Base-by-base conservation (phyloP, 75 land plant species). In the Sequoiadendron giganteum region DNA sequence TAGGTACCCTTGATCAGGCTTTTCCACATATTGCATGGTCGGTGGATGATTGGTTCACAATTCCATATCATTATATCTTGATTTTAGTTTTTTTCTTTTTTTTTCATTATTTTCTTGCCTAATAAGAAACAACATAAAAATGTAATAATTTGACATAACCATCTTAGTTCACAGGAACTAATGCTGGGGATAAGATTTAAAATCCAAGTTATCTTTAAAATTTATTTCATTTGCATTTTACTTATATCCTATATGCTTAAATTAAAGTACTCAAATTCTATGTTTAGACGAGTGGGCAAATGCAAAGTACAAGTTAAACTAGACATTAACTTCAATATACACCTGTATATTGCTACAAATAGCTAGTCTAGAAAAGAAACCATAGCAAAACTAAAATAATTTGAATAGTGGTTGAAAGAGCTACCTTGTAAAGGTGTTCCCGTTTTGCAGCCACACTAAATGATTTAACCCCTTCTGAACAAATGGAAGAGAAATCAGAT, bases 351-450 rank as follows among this genome's bases (percentile, higher is more conserved):
- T 81, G 7, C 42, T 45, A 45, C 83, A 80, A 36, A 28, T 43
- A 80, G 42, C 30, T 80, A 80, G 25, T 80, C 83, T 25, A 80
- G 42, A 80, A 80, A 42, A 9, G 21, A 45, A 81, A 45, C 45
- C 28, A 8, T 72, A 28, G 28, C 43, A 39, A 5, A 39, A 16
- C 40, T 78, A 34, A 85, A 30, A 65, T 65, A 65, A 39, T 15
- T 47, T 36, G 72, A 38, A 58, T 14, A 21, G 52, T 58, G 43
- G 13, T 54, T 52, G 70, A 39, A 85, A 16, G 42, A 54, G 10
- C 1, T 90, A 95, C 99, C 96, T 97, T 90, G 88, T 93, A 96
- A 16, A 97, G 90, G 89, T 97, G 99, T 58, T 93, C 92, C 65
- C 99, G 93, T 91, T 97, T 97, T 83, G 97, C 92, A 81, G 93